Conservation (phyloP, 2,329 filamentous ascomycete genomes). For the Trichocomaceae sp. region DNA sequence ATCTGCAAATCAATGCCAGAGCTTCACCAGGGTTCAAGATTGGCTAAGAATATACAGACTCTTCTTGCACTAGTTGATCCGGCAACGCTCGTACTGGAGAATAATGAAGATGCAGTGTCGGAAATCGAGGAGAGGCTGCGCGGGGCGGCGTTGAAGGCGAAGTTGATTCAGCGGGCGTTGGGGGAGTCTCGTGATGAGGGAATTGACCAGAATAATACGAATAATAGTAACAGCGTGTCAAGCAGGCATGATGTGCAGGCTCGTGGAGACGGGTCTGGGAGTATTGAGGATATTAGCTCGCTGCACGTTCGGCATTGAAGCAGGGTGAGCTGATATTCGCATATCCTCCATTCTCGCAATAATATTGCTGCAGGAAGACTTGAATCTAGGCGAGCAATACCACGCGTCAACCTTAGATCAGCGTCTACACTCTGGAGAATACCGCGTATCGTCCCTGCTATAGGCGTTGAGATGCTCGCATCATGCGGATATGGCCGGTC, state of each 20-base stretch:
- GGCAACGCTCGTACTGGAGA: conserved; percentile 68
- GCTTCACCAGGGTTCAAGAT: conserved; percentile 53
- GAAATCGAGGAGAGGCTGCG: conserved; percentile 88
- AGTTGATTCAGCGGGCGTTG: conserved; percentile 70
- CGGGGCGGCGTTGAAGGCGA: conserved; percentile 73
- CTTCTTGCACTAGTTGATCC: conserved; percentile 74
- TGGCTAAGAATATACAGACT: conserved; percentile 68
- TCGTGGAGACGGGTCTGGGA: conserved; percentile 34
- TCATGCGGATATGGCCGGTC: too few relatives aligned
- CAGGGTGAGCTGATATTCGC: background rate
- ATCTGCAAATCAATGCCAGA: conserved; percentile 37
- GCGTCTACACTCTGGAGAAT: too few relatives aligned
- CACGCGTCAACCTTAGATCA: too few relatives aligned
- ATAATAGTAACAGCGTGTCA: conserved; percentile 18
- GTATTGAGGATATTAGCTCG: conserved; percentile 44
- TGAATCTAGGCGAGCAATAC: too few relatives aligned
- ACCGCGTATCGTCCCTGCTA: too few relatives aligned
- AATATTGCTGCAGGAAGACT: too few relatives aligned
- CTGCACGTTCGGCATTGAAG: conserved; percentile 34
- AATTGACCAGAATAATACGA: conserved; percentile 10
- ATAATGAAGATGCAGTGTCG: conserved; percentile 80
- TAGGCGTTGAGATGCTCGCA: too few relatives aligned
- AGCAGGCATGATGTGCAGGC: conserved; percentile 24
- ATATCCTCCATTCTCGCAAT: too few relatives aligned
- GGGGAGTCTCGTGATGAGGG: conserved; percentile 39